Evolutionary conservation across 2,329 filamentous ascomycete species (phyloP), one percentile per base, ranked within the genome.

Genomic region (Orbilia oligospora): DNA sequence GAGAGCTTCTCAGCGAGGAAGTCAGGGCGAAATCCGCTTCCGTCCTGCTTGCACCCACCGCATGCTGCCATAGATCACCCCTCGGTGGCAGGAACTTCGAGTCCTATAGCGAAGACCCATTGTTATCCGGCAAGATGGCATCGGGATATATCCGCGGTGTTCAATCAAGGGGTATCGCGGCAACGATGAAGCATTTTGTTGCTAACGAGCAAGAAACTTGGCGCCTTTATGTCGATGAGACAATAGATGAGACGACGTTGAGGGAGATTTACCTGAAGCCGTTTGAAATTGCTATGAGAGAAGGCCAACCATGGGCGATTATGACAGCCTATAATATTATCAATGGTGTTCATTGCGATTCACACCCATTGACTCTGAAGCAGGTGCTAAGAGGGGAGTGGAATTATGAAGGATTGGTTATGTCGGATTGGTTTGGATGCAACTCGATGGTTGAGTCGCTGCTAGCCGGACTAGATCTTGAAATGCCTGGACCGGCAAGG

Each of bases 21-120:
- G 80, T 82, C 5, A 80, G 81, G 33, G 80, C 77, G 27, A 83
- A 83, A 66, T 75, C 75, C 16, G 88, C 88, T 1, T 88, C 90
- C 82, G 86, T 86, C 22, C 88, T 89, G 73, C 85, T 90, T 0
- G 89, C 89, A 0, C 89, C 89, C 3, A 91, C 89, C 22, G 89
- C 90, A 82, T 90, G 86, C 88, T 91, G 93, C 87, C 93, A 96
- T 82, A 89, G 93, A 16, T 92, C 92, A 63, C 93, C 93, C 0
- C 87, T 96, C 0, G 93, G 93, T n/a, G 93, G 93, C 18, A 88
- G 93, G 76, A 94, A 94, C 80, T 97, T 96, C 81, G 93, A 97
- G 84, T 94, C 92, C 0, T 96, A 94, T 81, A 89, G 90, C 48
- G 92, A 93, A 83, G 92, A 93, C 80, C 85, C 88, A 0, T 91